Conservation (phyloP, 2,329 filamentous ascomycete genomes). For the Neonectria neomacrospora region DNA sequence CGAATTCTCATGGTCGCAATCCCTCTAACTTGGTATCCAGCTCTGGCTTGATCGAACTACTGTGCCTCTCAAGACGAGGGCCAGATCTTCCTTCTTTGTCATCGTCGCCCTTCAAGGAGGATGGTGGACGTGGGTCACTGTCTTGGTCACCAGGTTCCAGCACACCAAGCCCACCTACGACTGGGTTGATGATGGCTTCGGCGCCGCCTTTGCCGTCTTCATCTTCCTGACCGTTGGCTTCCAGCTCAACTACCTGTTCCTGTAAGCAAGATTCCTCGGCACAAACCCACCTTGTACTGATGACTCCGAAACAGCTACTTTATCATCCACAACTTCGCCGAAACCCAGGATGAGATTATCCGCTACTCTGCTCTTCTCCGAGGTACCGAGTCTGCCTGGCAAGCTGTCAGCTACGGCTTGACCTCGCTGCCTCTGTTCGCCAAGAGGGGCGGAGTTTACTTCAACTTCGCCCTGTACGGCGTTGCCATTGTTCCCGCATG, state of each 20-base stretch:
- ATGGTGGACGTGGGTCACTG: slow-evolving; percentile 78
- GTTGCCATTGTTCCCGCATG: slow-evolving; percentile 72
- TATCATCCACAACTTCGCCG: slow-evolving; percentile 73
- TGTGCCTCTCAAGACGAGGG: slow-evolving; percentile 64
- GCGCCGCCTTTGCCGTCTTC: slow-evolving; percentile 73
- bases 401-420: slow-evolving; percentile 77
- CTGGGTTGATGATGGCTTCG: slow-evolving; percentile 73
- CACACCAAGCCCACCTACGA: slow-evolving; percentile 70
- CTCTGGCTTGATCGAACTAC: slow-evolving; percentile 68
- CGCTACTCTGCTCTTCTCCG: slow-evolving; percentile 74
- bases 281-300: background rate
- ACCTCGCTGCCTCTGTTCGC: slow-evolving; percentile 71
- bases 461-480: slow-evolving; percentile 77
- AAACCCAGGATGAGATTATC: slow-evolving; percentile 71
- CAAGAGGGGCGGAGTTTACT: slow-evolving; percentile 72
- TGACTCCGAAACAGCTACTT: slow-evolving; percentile 65
- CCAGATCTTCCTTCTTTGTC: slow-evolving; percentile 64
- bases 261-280: slow-evolving; percentile 55
- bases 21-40: slow-evolving; percentile 38
- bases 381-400: slow-evolving; percentile 77
- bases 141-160: slow-evolving; percentile 71
- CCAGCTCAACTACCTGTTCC: slow-evolving; percentile 78
- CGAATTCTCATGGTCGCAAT: slow-evolving; percentile 37
- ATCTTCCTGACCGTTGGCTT: slow-evolving; percentile 75
- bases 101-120: slow-evolving; percentile 70